Conservation (phyloP, 805 yeast genomes). For the Candida vaughaniae region DNA sequence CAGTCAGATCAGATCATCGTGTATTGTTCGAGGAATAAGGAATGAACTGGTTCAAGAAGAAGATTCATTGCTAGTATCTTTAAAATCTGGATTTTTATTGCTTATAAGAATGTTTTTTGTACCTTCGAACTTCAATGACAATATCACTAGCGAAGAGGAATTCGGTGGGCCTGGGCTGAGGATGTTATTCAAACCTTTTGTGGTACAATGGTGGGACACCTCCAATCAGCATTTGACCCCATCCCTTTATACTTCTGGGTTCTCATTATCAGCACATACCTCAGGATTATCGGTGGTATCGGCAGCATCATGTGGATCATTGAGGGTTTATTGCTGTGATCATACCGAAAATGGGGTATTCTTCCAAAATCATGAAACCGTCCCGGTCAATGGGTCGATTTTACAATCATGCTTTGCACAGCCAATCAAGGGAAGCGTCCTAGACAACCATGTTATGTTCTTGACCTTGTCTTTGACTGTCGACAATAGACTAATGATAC, state of each 20-base stretch:
- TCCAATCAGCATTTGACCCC: slow-evolving; percentile 13
- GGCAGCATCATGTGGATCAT: slow-evolving; percentile 31
- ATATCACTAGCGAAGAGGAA: slow-evolving; percentile 15
- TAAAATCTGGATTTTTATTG: slow-evolving; percentile 40
- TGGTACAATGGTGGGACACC: slow-evolving; percentile 52
- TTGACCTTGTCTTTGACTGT: slow-evolving; percentile 37
- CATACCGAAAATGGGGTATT: slow-evolving; percentile 37
- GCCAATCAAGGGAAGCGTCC: slow-evolving; percentile 23
- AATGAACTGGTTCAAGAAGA: slow-evolving; percentile 21
- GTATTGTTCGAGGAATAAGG: slow-evolving; percentile 23
- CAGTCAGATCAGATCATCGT: slow-evolving; percentile 31
- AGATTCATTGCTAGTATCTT: slow-evolving; percentile 39
- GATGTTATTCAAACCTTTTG: slow-evolving; percentile 38
- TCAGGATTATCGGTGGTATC: slow-evolving; percentile 41
- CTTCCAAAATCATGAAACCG: slow-evolving; percentile 37
- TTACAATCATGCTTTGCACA: slow-evolving; percentile 44
- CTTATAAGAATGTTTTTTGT: slow-evolving; percentile 39
- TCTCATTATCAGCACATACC: slow-evolving; percentile 30
- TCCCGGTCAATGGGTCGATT: slow-evolving; percentile 41
- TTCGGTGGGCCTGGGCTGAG: slow-evolving; percentile 11
- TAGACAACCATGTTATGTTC: slow-evolving; percentile 31
- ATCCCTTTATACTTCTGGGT: slow-evolving; percentile 24
- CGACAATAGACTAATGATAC: slow-evolving; percentile 32
- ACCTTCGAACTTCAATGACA: slow-evolving; percentile 28
- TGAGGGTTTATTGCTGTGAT: slow-evolving; percentile 38